Evolutionary conservation across 2,329 filamentous ascomycete genomes (phyloP).

Genomic region (Paracoccidioides lutzii): DNA sequence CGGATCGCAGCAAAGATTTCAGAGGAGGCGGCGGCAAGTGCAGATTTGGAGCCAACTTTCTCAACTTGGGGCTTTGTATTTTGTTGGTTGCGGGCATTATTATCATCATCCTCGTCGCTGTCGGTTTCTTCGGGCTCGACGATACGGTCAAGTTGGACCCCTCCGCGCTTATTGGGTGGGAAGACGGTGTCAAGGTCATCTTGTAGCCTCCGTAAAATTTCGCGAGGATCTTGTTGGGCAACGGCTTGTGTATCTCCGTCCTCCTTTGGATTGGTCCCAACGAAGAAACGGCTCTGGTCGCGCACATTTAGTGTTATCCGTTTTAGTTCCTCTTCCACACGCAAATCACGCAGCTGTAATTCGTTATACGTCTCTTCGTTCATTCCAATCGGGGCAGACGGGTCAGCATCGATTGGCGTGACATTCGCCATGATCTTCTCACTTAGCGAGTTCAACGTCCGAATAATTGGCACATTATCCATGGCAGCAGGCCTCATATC

Average conservation of each 20-base stretch:
- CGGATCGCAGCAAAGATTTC: constrained; percentile 48
- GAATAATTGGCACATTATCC: constrained; percentile 75
- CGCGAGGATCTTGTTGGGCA: constrained; percentile 54
- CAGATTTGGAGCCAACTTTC: constrained; percentile 53
- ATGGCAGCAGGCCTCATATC: constrained; percentile 70
- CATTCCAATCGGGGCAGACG: constrained; percentile 50
- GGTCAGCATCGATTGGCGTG: constrained; percentile 60
- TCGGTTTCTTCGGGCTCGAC: constrained; percentile 43
- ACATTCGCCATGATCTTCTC: constrained; percentile 89
- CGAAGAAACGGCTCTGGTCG: constrained; percentile 73
- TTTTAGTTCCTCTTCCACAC: constrained; percentile 58
- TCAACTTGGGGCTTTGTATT: constrained; percentile 35
- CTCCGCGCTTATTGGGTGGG: constrained; percentile 47
- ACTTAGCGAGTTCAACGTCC: constrained; percentile 77
- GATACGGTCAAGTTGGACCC: constrained; percentile 54
- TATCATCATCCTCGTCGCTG: constrained; percentile 51
- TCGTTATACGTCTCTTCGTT: constrained; percentile 64
- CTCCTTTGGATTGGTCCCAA: constrained; percentile 26
- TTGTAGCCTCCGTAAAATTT: constrained; percentile 54
- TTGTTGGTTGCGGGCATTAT: constrained; percentile 44
- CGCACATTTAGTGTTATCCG: constrained; percentile 76
- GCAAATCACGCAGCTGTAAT: constrained; percentile 67
- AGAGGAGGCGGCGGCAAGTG: constrained; percentile 43
- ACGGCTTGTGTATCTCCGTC: constrained; percentile 44
- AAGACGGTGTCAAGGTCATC: constrained; percentile 42